Evolutionary conservation across 2,329 filamentous ascomycete genomes (phyloP).

Genomic region (Tolypocladium cylindrosporum): DNA sequence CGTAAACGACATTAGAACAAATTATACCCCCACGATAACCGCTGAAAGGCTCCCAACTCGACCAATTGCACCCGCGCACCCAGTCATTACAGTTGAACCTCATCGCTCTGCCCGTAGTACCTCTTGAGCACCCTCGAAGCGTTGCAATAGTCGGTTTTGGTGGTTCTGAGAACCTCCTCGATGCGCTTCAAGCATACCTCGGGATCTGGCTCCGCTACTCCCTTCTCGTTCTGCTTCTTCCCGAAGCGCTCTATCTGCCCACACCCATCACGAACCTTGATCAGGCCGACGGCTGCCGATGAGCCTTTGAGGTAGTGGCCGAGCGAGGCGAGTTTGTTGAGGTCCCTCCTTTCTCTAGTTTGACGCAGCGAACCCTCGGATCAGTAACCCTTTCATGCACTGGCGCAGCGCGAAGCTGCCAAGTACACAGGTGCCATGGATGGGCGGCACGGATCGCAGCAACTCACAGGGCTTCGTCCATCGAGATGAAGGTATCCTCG

Average conservation of each 20-base stretch:
- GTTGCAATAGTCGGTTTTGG: conserved; percentile 67
- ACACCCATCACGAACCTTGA: conserved; percentile 84
- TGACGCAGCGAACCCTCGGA: background rate
- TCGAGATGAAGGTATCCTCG: conserved; percentile 72
- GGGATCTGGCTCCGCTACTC: conserved; percentile 55
- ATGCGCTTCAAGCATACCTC: conserved; percentile 61
- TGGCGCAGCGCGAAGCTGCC: too few relatives aligned
- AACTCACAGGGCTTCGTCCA: conserved; percentile 74
- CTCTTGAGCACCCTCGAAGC: conserved; percentile 59
- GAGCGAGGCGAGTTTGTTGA: conserved; percentile 67
- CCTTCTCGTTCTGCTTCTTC: conserved; percentile 69
- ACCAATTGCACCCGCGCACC: too few relatives aligned
- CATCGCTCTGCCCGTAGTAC: conserved; percentile 42
- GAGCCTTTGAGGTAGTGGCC: conserved; percentile 98
- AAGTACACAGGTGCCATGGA: background rate
- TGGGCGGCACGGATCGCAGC: background rate
- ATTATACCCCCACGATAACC: too few relatives aligned
- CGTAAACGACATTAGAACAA: too few relatives aligned
- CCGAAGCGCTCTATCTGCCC: conserved; percentile 96
- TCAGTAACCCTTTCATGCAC: conserved; percentile 1
- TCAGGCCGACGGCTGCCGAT: conserved; percentile 84
- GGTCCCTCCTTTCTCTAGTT: conserved; percentile 53
- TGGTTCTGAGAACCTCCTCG: conserved; percentile 55
- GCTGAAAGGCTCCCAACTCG: too few relatives aligned
- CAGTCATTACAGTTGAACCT: background rate